Evolutionary conservation across 768 basidiomycete species (phyloP).

Genomic region (Suillus hirtellus): DNA sequence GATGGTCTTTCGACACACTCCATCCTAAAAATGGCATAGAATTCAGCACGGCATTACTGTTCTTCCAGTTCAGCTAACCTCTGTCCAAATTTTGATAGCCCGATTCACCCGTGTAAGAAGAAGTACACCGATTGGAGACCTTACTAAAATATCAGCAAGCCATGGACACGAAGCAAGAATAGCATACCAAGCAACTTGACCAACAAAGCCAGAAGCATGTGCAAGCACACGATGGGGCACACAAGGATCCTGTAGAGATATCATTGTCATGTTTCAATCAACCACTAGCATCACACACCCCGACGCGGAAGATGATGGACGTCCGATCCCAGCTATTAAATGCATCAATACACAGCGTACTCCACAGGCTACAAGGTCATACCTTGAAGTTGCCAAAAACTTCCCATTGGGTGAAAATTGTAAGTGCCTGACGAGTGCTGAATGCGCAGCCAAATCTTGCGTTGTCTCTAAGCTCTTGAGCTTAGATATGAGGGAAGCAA

Average conservation of each 20-base stretch:
- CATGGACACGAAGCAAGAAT: neutral
- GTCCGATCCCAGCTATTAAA: slow-evolving; percentile 66
- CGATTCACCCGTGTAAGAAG: slow-evolving; percentile 65
- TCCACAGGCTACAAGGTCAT: slow-evolving; percentile 14
- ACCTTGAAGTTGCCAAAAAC: slow-evolving; percentile 74
- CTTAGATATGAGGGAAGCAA: slow-evolving; percentile 55
- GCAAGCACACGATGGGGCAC: slow-evolving; percentile 62
- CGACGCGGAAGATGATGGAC: slow-evolving; percentile 64
- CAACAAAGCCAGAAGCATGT: slow-evolving; percentile 70
- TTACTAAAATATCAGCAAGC: slow-evolving; percentile 23
- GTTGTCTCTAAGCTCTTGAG: slow-evolving; percentile 54
- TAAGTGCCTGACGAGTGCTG: slow-evolving; percentile 67
- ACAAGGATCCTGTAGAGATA: slow-evolving; percentile 50
- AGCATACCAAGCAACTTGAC: slow-evolving; percentile 71
- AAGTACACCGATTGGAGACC: slow-evolving; percentile 64
- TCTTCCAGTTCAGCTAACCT: slow-evolving; percentile 37
- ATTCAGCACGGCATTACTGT: neutral
- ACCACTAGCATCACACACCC: slow-evolving; percentile 39
- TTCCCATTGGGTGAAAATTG: slow-evolving; percentile 78
- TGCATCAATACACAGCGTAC: neutral
- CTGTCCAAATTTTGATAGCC: slow-evolving; percentile 72
- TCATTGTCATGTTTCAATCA: neutral
- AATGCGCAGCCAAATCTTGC: slow-evolving; percentile 63
- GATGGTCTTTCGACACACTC: slow-evolving; percentile 67
- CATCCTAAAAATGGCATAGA: slow-evolving; percentile 44